Conservation (phyloP, 179 eudicot species). For the Camellia oleifera region DNA sequence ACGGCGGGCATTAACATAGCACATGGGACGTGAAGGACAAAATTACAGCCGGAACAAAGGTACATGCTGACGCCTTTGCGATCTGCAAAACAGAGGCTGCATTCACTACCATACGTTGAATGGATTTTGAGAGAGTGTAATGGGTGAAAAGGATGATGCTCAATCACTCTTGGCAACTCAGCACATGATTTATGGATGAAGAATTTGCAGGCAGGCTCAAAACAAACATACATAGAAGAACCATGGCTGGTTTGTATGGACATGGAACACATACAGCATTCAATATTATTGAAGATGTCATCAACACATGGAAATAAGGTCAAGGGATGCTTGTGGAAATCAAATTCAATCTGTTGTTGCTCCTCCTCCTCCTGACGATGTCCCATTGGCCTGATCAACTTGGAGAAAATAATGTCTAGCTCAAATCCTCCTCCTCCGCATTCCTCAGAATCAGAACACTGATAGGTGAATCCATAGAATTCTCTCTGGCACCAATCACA, state of each 20-base stretch:
- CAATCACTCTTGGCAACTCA: no score
- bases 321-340: slow-evolving; percentile 4
- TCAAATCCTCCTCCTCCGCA: background rate
- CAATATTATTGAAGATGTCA: no score
- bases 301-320: background rate
- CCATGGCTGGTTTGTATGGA: background rate
- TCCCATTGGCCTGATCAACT: background rate
- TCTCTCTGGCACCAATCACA: background rate
- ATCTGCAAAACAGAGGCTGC: no score
- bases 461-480: background rate
- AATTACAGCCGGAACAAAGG: background rate
- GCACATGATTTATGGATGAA: no score
- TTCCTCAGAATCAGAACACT: background rate
- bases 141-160: no score
- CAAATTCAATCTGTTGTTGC: background rate
- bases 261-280: background rate
- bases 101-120: no score
- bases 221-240: no score
- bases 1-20: background rate
- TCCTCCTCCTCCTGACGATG: no score
- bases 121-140: no score
- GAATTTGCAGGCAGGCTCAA: no score
- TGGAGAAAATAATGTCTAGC: background rate
- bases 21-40: background rate
- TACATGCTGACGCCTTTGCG: background rate